Evolutionary conservation across 192 early-diverging fungal genomes (phyloP).

Genomic region (Backusella australiensis): DNA sequence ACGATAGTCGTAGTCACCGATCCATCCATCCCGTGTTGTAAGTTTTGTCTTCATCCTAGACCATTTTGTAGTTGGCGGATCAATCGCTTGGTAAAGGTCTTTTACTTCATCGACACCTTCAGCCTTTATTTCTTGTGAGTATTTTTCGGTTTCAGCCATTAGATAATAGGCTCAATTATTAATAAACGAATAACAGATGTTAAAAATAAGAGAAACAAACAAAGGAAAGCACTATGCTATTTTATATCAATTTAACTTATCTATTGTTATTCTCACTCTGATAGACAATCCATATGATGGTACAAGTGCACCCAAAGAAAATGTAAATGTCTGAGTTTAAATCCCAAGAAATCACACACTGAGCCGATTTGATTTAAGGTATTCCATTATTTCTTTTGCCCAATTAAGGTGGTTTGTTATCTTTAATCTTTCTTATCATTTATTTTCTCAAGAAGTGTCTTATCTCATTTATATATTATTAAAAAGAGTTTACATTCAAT

Average conservation of each 20-base stretch:
- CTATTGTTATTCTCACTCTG: background rate
- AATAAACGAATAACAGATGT: background rate
- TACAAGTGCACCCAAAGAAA: background rate
- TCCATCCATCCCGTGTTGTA: slow-evolving; percentile 39
- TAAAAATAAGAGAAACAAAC: background rate
- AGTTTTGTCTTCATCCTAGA: background rate
- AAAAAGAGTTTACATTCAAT: background rate
- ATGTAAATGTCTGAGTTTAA: background rate
- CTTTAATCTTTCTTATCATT: slow-evolving; percentile 15
- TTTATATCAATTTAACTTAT: background rate
- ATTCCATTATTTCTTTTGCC: background rate
- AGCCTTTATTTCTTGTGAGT: background rate
- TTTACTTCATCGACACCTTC: background rate
- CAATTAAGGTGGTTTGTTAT: slow-evolving; percentile 2
- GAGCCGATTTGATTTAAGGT: background rate
- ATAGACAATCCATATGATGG: background rate
- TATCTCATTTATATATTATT: background rate
- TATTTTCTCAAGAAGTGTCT: background rate
- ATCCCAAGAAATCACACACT: background rate
- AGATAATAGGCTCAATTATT: background rate
- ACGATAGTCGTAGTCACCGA: slow-evolving; percentile 42
- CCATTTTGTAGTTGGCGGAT: background rate
- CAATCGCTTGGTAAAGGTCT: background rate
- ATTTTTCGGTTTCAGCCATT: slow-evolving; percentile 4
- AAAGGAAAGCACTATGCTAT: background rate